These are phyloP conservation scores for Podaxis carcinomalis DNA, from an alignment of 768 basidiomycete genomes.

Conservation along the genomic window DNA sequence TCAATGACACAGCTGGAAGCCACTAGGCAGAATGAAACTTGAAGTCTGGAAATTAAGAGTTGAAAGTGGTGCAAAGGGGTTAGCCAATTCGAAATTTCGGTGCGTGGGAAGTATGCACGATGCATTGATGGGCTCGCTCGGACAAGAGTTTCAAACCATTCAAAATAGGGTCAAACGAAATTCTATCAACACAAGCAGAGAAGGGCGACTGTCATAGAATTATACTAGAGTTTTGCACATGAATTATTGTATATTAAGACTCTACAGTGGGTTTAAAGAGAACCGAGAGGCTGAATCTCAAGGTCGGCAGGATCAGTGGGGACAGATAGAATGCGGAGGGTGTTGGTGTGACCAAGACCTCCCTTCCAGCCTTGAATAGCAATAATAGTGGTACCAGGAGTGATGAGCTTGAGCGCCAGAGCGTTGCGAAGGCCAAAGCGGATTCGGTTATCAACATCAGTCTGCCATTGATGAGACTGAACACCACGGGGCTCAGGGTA, in stretches of 20 bases:
- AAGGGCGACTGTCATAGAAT: background rate
- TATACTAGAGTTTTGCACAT: background rate
- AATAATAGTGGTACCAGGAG: conserved; percentile 82
- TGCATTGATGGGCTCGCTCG: background rate
- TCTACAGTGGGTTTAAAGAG: conserved; percentile 14
- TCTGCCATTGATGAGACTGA: conserved; percentile 91
- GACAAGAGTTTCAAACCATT: background rate
- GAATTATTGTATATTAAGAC: background rate
- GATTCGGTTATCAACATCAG: conserved; percentile 90
- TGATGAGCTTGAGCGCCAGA: conserved; percentile 79
- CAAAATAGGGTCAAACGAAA: background rate
- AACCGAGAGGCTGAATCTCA: conserved; percentile 58
- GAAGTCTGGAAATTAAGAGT: background rate
- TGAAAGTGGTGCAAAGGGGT: background rate
- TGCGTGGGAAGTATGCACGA: conserved; percentile 2
- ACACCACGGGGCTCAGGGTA: conserved; percentile 94
- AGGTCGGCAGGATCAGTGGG: conserved; percentile 80
- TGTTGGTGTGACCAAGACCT: conserved; percentile 94
- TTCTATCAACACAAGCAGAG: background rate
- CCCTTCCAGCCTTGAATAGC: conserved; percentile 99
- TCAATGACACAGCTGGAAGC: background rate
- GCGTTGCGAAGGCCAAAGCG: conserved; percentile 86
- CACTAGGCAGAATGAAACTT: background rate
- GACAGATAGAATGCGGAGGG: conserved; percentile 77
- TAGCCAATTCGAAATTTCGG: background rate